Conservation (phyloP, 768 basidiomycete genomes). For the Tulasnella sp. region DNA sequence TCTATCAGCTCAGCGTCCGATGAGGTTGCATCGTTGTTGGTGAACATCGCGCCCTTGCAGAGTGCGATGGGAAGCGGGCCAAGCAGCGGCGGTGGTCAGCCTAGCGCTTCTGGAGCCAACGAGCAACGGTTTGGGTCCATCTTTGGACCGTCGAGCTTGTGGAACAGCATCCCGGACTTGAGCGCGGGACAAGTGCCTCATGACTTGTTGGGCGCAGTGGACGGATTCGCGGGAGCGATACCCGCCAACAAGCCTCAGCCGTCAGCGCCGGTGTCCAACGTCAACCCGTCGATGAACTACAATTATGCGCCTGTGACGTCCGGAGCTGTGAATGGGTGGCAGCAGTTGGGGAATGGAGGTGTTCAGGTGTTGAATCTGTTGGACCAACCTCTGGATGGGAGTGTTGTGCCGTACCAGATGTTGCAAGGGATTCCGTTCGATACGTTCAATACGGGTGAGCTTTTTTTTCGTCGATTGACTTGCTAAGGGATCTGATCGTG, state of each 20-base stretch:
- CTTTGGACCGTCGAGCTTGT: not conserved
- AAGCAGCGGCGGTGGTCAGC: conserved; percentile 6
- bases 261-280: conserved; percentile 40
- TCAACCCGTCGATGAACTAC: conserved; percentile 73
- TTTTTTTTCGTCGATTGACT: not conserved
- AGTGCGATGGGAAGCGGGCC: not conserved
- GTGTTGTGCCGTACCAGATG: conserved; percentile 9
- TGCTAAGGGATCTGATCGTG: not conserved
- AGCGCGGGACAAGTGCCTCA: not conserved
- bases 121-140: not conserved
- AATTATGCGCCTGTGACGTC: conserved; percentile 3
- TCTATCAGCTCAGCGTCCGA: not conserved
- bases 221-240: conserved; percentile 34
- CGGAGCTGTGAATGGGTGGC: conserved; percentile 6
- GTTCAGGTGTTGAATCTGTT: conserved; percentile 18
- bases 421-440: conserved; percentile 13
- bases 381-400: conserved; percentile 19
- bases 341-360: conserved; percentile 1
- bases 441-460: conserved; percentile 10
- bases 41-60: conserved; percentile 15
- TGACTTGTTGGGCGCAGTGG: not conserved
- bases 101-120: not conserved
- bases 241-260: conserved; percentile 50
- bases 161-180: not conserved
- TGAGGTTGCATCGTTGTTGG: conserved; percentile 4